Percentiles rank a stretch among this genome's conserved stretches.
phyloP scores from a whole-genome alignment of 768 basidiomycete genomes.

The Phaeotremella skinneri region DNA sequence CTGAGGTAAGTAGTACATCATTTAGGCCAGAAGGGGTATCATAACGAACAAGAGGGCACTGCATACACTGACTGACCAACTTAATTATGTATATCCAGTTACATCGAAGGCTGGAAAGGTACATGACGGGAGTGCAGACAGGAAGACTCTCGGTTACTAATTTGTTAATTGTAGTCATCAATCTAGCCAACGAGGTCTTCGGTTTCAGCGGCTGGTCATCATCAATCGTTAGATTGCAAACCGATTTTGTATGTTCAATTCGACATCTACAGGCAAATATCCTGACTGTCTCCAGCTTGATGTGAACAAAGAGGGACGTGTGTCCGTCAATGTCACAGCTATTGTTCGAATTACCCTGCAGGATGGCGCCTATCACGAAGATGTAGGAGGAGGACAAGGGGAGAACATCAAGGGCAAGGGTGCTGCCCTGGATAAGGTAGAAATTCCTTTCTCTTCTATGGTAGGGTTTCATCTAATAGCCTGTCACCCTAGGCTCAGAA shows the following conservation, averaged over 20 bases:
- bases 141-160: neutral
- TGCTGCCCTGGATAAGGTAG: constrained; percentile 83
- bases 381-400: constrained; percentile 82
- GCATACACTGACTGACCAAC: neutral
- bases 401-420: constrained; percentile 86
- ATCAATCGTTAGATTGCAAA: constrained; percentile 67
- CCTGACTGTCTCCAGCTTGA: constrained; percentile 61
- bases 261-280: neutral
- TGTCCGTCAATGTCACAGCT: constrained; percentile 70
- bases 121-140: constrained; percentile 5
- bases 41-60: neutral
- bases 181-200: constrained; percentile 96
- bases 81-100: constrained; percentile 30
- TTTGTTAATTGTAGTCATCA: constrained; percentile 64
- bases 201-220: constrained; percentile 97
- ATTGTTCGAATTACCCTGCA: constrained; percentile 80
- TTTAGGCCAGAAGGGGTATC: no score
- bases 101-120: constrained; percentile 92
- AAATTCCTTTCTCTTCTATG: constrained; percentile 24
- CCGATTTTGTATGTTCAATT: constrained; percentile 47
- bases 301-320: constrained; percentile 62
- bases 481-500: constrained; percentile 90
- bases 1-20: constrained; percentile 62
- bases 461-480: constrained; percentile 8
- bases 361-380: constrained; percentile 88